These are phyloP conservation scores for Spathaspora passalidarum DNA, from an alignment of 805 yeast species.

Conservation along the genomic window DNA sequence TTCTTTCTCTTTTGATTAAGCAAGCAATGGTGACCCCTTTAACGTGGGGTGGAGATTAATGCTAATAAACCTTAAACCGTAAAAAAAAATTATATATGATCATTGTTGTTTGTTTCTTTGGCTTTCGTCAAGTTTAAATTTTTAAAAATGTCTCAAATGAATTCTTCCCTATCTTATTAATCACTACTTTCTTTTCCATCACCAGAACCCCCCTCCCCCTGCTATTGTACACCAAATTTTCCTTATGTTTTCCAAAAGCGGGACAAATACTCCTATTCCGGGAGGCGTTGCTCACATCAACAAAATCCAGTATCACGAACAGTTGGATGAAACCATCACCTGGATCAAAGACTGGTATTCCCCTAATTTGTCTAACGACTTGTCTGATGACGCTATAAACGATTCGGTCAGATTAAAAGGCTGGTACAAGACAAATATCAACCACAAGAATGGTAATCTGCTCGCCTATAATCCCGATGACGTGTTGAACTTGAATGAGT, in stretches of 20 bases:
- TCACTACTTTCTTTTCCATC: too few relatives aligned
- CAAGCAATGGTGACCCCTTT: too few relatives aligned
- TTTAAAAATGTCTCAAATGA: too few relatives aligned
- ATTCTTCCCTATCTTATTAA: too few relatives aligned
- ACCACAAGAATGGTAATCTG: constrained; percentile 10
- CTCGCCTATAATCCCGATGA: constrained; percentile 27
- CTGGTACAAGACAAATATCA: constrained; percentile 31
- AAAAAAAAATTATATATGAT: too few relatives aligned
- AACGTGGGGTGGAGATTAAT: too few relatives aligned
- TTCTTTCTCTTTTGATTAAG: too few relatives aligned
- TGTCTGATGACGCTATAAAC: constrained; percentile 5
- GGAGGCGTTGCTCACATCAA: not conserved
- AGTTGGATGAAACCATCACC: constrained; percentile 22
- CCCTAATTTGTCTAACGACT: constrained; percentile 15
- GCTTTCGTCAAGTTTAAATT: too few relatives aligned
- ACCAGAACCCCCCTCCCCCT: too few relatives aligned
- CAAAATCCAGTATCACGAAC: constrained; percentile 16
- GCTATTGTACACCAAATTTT: too few relatives aligned
- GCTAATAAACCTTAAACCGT: too few relatives aligned
- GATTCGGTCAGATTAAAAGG: constrained; percentile 27
- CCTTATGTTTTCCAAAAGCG: constrained; percentile 16
- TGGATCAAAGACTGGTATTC: constrained; percentile 42
- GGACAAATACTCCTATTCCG: constrained; percentile 15
- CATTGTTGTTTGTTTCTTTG: too few relatives aligned
- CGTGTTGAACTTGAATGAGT: constrained; percentile 39